Base-by-base conservation (phyloP, 1,284 basidiomycete species). In the Taiwanofungus camphoratus region DNA sequence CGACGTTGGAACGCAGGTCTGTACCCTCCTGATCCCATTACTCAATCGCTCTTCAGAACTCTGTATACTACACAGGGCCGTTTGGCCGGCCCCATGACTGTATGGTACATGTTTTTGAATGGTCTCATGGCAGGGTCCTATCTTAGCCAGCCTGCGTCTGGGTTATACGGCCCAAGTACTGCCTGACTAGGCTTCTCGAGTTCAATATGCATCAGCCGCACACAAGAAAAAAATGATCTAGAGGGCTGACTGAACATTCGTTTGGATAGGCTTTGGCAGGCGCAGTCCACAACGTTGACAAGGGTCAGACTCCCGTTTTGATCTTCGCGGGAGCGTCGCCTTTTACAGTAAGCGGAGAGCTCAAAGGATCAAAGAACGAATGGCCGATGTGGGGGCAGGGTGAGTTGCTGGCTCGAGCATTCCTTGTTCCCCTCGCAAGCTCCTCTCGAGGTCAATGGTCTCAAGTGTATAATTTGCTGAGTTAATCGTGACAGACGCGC, bases 301-400 rank as follows among this genome's bases (percentile, higher is more conserved):
- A 73, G 39, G 72, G 72, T 18, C 68, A 75, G n/a, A 71, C 68
- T 0, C 83, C 83, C 4, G 71, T 85, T 9, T 58, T 87, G 43
- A 84, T 87, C 27, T 87, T 82, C 52, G 79, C 83, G 4, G 82
- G 82, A 1, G 76, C 80, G 1, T 74, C 81, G 1, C 78, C 83
- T 0, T 78, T 77, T 52, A 75, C 74, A 27, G 60, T 61, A 15
- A 60, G 76, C 34, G 70, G 70, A 1, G 79, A 83, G 48, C 62
- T 77, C 30, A 74, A 68, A 45, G 84, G 83, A 0, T 70, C 70
- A 1, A 69, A 82, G 57, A 87, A 84, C 53, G 84, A 86, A 56
- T 86, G 77, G 72, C 82, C 83, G 32, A 79, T 82, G 69, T 82
- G 79, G 74, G 49, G 77, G 4, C 82, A 86, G 68, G 81, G 82